Evolutionary conservation across 78 protist species (phyloP).

Genomic region (Pigoraptor vietnamica): DNA sequence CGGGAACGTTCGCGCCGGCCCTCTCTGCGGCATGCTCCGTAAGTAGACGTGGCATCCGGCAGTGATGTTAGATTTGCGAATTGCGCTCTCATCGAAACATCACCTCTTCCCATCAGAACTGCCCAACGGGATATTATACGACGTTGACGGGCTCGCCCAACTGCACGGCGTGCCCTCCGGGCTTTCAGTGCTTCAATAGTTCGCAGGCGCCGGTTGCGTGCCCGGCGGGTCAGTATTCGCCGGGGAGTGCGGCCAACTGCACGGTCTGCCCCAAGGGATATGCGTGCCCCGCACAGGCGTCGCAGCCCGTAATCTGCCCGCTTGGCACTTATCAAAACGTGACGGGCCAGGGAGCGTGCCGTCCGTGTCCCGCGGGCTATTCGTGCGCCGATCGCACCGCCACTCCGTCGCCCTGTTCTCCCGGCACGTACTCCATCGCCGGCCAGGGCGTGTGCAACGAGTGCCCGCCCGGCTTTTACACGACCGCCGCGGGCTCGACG

Average conservation of each 20-base stretch:
- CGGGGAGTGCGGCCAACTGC: neutral
- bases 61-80: too few species aligned
- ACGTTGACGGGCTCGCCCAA: too few species aligned
- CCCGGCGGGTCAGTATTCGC: neutral
- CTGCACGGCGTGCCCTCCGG: too few species aligned
- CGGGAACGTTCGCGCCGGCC: too few species aligned
- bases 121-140: too few species aligned
- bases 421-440: neutral
- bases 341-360: neutral
- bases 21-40: too few species aligned
- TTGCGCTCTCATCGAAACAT: too few species aligned
- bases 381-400: neutral
- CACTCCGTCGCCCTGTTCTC: neutral
- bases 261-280: neutral
- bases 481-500: neutral
- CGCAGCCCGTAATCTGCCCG: neutral
- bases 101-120: too few species aligned
- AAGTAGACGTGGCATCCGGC: too few species aligned
- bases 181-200: too few species aligned
- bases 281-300: neutral
- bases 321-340: neutral
- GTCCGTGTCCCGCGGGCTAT: neutral
- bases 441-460: too few species aligned
- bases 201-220: too few species aligned
- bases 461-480: conserved; percentile 35